phyloP scores from a whole-genome alignment of 768 basidiomycete species.

The Termitomyces sp. region DNA sequence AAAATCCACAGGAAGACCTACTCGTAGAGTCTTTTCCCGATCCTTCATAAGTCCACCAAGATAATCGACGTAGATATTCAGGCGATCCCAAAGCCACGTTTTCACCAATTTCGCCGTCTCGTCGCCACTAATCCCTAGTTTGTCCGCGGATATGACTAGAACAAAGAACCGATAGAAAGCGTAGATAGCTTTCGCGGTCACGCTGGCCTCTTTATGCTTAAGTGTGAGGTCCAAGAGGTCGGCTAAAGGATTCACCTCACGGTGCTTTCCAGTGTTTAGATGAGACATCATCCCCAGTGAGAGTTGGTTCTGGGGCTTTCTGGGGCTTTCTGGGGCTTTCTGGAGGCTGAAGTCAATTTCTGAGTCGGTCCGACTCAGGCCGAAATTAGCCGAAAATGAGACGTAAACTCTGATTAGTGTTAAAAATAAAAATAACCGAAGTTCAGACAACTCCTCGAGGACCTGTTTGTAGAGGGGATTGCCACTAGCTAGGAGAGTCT shows the following conservation, averaged over 20 bases:
- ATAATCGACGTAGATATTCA: conserved; percentile 66
- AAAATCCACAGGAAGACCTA: conserved; percentile 28
- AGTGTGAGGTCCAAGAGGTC: conserved; percentile 64
- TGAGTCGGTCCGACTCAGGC: no score
- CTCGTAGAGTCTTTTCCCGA: conserved; percentile 69
- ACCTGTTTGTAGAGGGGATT: no score
- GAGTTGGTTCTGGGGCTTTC: no score
- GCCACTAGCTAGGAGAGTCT: no score
- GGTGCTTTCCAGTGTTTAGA: no score
- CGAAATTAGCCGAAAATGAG: no score
- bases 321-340: no score
- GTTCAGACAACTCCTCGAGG: no score
- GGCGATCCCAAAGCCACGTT: conserved; percentile 74
- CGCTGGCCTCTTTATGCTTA: conserved; percentile 41
- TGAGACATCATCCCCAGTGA: no score
- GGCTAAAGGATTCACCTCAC: conserved; percentile 75
- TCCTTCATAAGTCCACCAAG: conserved; percentile 70
- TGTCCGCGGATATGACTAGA: conserved; percentile 30
- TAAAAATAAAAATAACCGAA: no score
- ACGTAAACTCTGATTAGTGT: no score
- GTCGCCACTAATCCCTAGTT: conserved; percentile 43
- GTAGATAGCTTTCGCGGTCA: conserved; percentile 72
- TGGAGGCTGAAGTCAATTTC: no score
- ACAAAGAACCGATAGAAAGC: conserved; percentile 57
- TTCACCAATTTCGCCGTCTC: conserved; percentile 63